Base-by-base conservation (phyloP, 257 asterid genomes). In the Buddleja alternifolia region DNA sequence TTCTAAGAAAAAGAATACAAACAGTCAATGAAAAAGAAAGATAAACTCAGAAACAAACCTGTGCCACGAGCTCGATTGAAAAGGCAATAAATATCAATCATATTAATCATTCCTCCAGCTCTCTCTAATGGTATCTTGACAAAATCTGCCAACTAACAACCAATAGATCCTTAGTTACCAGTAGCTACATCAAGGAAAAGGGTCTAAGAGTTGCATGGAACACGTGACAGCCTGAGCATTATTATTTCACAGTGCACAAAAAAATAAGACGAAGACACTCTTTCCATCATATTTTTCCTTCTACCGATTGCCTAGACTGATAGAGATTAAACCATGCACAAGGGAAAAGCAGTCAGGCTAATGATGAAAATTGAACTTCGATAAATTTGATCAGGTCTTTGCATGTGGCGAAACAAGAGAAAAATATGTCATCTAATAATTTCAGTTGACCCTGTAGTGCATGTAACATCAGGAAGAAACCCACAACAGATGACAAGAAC, bases 41-140 rank as follows among this genome's bases (percentile, higher is more conserved):
- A 53, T 15, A 19, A 47, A 63, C 29, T 4, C 14, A 63, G 69
- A 70, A 39, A n/a, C 39, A 60, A 62, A 92, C 97, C 97, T 89
- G 99, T 94, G 73, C 99, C 99, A 69, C 99, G 94, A 66, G 99
- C 99, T 60, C 97, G 95, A 78, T 94, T 94, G 83, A 94, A 94
- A 55, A 87, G 95, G 84, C 97, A 94, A 82, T 94, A 94, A 14
- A 89, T 69, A 81, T 94, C 99, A 32, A 91, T 91, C 63, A 94
- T 80, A 77, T 91, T 94, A 63, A 94, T 76, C 90, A 86, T 94
- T 66, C 99, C 99, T 14, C 99, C 97, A 73, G 96, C 90, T 78
- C 94, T 89, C 78, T 94, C 96, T 23, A 94, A 75, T 29, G 95
- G 96, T 59, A 69, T 79, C 90, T 81, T 89, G 66, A 88, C 92